These are phyloP conservation scores for Claviceps purpurea DNA, from an alignment of 2,329 filamentous ascomycete species.

Conservation along the genomic window DNA sequence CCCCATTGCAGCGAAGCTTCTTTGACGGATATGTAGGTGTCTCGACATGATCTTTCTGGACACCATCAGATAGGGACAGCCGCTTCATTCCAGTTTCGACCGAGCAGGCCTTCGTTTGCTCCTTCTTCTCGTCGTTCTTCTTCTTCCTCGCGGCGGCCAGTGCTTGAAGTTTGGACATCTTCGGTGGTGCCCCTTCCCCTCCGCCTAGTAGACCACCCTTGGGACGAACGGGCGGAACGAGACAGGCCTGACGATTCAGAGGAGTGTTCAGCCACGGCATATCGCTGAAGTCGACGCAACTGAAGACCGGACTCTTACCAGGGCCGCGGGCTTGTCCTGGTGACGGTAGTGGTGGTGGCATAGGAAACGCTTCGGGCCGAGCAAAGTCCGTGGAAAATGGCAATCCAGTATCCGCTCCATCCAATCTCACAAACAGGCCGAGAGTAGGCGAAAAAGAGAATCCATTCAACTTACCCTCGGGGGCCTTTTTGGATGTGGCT, in stretches of 20 bases:
- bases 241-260: constrained; percentile 46
- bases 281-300: constrained; percentile 53
- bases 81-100: constrained; percentile 17
- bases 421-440: constrained; percentile 13
- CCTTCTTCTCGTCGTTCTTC: constrained; percentile 54
- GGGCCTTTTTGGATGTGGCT: constrained; percentile 25
- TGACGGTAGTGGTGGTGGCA: not conserved
- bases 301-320: not conserved
- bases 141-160: constrained; percentile 77
- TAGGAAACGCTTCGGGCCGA: not conserved
- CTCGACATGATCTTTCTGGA: constrained; percentile 16
- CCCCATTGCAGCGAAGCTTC: constrained; percentile 8
- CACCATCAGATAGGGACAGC: constrained; percentile 18
- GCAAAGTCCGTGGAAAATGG: constrained; percentile 5
- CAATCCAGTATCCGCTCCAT: constrained; percentile 20
- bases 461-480: constrained; percentile 27
- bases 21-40: constrained; percentile 10
- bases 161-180: constrained; percentile 82
- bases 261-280: constrained; percentile 76
- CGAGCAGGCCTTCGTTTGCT: constrained; percentile 13
- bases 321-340: not conserved
- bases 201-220: constrained; percentile 67
- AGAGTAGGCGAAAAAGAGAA: constrained; percentile 19
- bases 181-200: constrained; percentile 45
- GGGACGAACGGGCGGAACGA: constrained; percentile 43